Evolutionary conservation across 768 basidiomycete genomes (phyloP).

Genomic region (Phanerodontia chrysosporium): DNA sequence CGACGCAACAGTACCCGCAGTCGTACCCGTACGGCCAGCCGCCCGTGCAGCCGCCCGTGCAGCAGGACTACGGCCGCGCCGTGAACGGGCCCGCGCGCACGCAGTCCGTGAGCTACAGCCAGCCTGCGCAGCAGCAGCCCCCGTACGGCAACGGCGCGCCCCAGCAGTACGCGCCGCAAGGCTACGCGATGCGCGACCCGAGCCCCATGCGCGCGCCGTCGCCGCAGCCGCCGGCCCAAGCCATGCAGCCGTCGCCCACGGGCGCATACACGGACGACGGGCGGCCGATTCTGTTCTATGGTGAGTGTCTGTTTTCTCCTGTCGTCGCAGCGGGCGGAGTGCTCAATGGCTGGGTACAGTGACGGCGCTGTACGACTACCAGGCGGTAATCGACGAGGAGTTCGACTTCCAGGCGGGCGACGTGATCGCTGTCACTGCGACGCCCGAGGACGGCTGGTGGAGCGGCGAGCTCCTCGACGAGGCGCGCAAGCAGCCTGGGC

Average conservation of each 20-base stretch:
- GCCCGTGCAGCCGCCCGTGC: neutral
- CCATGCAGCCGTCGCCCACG: conserved; percentile 41
- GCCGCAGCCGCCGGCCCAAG: conserved; percentile 19
- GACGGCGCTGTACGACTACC: conserved; percentile 86
- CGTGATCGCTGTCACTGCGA: conserved; percentile 91
- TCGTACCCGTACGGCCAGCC: conserved; percentile 1
- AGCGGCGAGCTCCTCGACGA: conserved; percentile 84
- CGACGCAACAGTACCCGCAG: conserved; percentile 7
- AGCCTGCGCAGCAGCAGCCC: neutral
- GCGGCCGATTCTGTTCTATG: conserved; percentile 80
- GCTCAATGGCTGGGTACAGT: conserved; percentile 41
- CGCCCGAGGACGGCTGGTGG: conserved; percentile 99
- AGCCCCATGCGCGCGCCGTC: neutral
- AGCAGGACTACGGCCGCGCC: conserved; percentile 11
- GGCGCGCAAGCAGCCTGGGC: conserved; percentile 60
- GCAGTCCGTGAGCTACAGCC: neutral
- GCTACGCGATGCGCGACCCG: neutral
- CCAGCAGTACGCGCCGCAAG: neutral
- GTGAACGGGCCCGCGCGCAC: conserved; percentile 11
- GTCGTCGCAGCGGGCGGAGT: neutral
- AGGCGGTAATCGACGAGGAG: conserved; percentile 83
- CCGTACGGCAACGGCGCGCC: neutral
- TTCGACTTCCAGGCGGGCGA: conserved; percentile 95
- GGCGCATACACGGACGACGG: conserved; percentile 83
- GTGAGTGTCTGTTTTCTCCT: conserved; percentile 39